phyloP scores from a whole-genome alignment of 2,329 filamentous ascomycete species.

The Rasamsonia emersonii region DNA sequence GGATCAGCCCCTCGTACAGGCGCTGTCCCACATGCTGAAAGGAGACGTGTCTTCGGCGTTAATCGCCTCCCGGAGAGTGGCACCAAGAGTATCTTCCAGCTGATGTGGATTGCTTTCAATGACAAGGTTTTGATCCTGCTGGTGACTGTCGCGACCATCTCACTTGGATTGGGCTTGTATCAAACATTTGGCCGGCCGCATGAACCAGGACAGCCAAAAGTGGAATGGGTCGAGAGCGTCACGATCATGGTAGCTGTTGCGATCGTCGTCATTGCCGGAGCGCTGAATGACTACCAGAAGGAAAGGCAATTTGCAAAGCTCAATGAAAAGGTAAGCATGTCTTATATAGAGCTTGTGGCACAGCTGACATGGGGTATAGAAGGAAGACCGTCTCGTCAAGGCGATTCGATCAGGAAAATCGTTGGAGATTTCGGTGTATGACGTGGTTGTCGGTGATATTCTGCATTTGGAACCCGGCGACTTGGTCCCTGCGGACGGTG shows the following conservation, averaged over 20 bases:
- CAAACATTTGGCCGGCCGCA: slow-evolving; percentile 21
- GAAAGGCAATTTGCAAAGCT: slow-evolving; percentile 56
- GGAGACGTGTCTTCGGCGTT: slow-evolving; percentile 54
- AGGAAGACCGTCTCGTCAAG: slow-evolving; percentile 58
- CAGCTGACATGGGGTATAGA: slow-evolving; percentile 41
- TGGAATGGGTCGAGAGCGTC: slow-evolving; percentile 67
- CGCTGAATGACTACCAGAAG: slow-evolving; percentile 65
- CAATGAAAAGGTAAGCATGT: neutral
- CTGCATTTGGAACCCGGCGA: slow-evolving; percentile 57
- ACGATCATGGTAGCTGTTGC: slow-evolving; percentile 62
- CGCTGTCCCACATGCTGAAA: slow-evolving; percentile 41
- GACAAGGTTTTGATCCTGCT: slow-evolving; percentile 66
- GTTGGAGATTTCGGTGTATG: slow-evolving; percentile 52
- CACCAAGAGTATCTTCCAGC: slow-evolving; percentile 55
- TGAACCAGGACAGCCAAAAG: slow-evolving; percentile 20
- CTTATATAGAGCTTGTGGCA: neutral
- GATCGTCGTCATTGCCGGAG: slow-evolving; percentile 63
- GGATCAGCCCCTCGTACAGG: too few species aligned
- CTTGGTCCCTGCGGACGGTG: slow-evolving; percentile 54
- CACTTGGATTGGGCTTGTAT: slow-evolving; percentile 63
- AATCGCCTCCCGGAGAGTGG: slow-evolving; percentile 59
- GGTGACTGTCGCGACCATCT: slow-evolving; percentile 59
- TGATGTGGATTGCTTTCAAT: slow-evolving; percentile 70
- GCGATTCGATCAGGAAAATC: slow-evolving; percentile 57
- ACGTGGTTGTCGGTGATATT: slow-evolving; percentile 58